Percentiles rank a stretch among this genome's conserved stretches.
Evolutionary conservation across 495 filamentous ascomycete species (phyloP).

Genomic region (Penicillium atrosanguineum): DNA sequence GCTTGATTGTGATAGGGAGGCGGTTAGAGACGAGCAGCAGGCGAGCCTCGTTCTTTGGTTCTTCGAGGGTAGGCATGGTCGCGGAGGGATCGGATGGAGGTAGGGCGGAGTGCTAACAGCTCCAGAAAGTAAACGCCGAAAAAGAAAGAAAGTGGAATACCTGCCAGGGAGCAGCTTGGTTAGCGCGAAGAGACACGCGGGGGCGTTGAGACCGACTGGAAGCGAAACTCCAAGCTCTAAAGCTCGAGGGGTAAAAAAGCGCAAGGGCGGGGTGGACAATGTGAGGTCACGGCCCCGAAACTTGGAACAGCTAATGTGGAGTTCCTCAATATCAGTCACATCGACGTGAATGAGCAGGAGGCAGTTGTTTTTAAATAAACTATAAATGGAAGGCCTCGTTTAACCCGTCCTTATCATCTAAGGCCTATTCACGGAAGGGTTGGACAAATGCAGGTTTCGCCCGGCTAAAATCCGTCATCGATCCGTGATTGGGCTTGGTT

Average conservation of each 20-base stretch:
- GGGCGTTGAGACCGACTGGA: neutral
- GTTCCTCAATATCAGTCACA: slow-evolving; percentile 27
- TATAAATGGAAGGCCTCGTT: no score
- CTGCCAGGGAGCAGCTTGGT: neutral
- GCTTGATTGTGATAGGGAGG: slow-evolving; percentile 92
- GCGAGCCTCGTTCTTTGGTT: slow-evolving; percentile 36
- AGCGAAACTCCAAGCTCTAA: neutral
- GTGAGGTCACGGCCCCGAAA: slow-evolving; percentile 15
- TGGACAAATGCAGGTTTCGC: neutral
- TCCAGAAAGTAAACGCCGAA: neutral
- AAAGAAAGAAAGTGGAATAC: neutral
- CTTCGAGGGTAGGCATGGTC: slow-evolving; percentile 37
- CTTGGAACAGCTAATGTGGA: slow-evolving; percentile 18
- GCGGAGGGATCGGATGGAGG: slow-evolving; percentile 1
- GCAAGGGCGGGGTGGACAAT: slow-evolving; percentile 7
- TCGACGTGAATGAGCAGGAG: slow-evolving; percentile 6
- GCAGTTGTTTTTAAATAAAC: neutral
- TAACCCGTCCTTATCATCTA: neutral
- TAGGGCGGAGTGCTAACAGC: neutral
- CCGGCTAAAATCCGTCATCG: neutral
- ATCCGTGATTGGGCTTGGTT: slow-evolving; percentile 7
- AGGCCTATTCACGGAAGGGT: neutral
- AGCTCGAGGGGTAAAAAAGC: neutral
- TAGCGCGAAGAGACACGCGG: neutral
- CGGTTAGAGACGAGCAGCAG: slow-evolving; percentile 91